Percentiles rank a stretch among this genome's conserved stretches.
Conservation (phyloP, 2,329 filamentous ascomycete species). For the Chaetomium sp. region DNA sequence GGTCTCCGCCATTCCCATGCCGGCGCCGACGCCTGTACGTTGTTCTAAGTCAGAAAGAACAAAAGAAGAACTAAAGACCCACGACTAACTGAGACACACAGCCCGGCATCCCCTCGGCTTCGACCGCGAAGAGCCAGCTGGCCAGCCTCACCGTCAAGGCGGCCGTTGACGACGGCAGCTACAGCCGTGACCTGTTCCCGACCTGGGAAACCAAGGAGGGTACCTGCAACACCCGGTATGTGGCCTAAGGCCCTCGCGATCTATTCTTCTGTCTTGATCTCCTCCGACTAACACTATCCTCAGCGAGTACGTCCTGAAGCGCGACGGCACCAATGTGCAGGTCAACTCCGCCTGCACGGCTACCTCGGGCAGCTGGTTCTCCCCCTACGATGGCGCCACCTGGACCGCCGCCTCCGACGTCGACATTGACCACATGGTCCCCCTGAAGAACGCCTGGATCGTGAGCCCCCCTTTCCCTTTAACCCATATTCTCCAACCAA, state of each 20-base stretch:
- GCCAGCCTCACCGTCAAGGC: slow-evolving; percentile 51
- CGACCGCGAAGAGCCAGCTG: slow-evolving; percentile 53
- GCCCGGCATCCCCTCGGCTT: slow-evolving; percentile 56
- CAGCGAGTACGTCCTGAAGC: slow-evolving; percentile 62
- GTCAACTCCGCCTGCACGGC: slow-evolving; percentile 54
- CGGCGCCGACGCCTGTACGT: slow-evolving; percentile 26
- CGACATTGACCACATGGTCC: slow-evolving; percentile 80
- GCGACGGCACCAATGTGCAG: slow-evolving; percentile 62
- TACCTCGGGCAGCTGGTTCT: slow-evolving; percentile 61
- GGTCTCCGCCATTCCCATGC: slow-evolving; percentile 19
- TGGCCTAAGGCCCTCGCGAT: not conserved
- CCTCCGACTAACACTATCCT: not conserved
- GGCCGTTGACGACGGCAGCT: slow-evolving; percentile 48
- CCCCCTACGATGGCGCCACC: slow-evolving; percentile 65
- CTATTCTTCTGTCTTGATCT: not conserved
- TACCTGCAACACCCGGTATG: slow-evolving; percentile 59
- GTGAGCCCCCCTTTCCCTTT: slow-evolving; percentile 31
- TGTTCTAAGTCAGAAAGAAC: not conserved
- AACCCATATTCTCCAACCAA: not conserved
- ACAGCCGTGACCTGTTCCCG: slow-evolving; percentile 62
- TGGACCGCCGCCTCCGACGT: slow-evolving; percentile 64
- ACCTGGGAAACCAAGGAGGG: slow-evolving; percentile 63
- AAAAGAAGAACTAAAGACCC: not conserved
- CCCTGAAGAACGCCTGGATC: slow-evolving; percentile 74
- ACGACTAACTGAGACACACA: slow-evolving; percentile 18